These are phyloP conservation scores for Boletellus ananiceps DNA, from an alignment of 768 basidiomycete species.

Conservation along the genomic window DNA sequence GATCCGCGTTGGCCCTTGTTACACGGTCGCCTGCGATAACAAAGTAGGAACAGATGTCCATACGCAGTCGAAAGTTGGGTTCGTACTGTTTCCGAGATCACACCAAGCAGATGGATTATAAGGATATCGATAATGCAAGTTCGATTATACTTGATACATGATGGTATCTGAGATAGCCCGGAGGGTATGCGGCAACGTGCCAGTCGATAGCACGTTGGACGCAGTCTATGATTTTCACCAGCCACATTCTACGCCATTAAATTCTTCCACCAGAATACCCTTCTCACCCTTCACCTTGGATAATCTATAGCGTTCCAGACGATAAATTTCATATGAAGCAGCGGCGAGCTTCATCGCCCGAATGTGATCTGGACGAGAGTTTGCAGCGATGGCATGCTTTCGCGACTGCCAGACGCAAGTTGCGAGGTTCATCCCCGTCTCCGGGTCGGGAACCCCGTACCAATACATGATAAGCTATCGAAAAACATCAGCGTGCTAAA, in stretches of 20 bases:
- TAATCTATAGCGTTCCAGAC: conserved; percentile 71
- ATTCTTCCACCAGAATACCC: conserved; percentile 55
- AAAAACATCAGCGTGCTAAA: conserved; percentile 1
- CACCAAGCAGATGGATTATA: neutral
- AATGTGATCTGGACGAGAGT: conserved; percentile 73
- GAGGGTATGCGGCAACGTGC: too few relatives aligned
- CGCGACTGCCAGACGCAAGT: conserved; percentile 96
- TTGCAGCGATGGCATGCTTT: conserved; percentile 76
- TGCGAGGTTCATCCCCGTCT: conserved; percentile 82
- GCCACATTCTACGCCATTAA: conserved; percentile 59
- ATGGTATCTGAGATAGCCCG: neutral
- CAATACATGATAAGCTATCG: conserved; percentile 82
- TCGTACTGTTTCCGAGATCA: too few relatives aligned
- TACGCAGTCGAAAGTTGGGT: too few relatives aligned
- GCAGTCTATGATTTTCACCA: conserved; percentile 43
- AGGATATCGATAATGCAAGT: neutral
- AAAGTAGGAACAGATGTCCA: too few relatives aligned
- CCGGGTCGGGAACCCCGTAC: conserved; percentile 79
- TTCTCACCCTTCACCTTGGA: conserved; percentile 59
- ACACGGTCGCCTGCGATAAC: too few relatives aligned
- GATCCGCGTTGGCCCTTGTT: neutral
- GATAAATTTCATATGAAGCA: conserved; percentile 72
- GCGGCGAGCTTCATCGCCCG: conserved; percentile 79
- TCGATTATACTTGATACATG: neutral
- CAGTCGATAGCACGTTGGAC: too few relatives aligned